These are phyloP conservation scores for Grifola frondosa DNA, from an alignment of 1,284 basidiomycete species.

Conservation along the genomic window DNA sequence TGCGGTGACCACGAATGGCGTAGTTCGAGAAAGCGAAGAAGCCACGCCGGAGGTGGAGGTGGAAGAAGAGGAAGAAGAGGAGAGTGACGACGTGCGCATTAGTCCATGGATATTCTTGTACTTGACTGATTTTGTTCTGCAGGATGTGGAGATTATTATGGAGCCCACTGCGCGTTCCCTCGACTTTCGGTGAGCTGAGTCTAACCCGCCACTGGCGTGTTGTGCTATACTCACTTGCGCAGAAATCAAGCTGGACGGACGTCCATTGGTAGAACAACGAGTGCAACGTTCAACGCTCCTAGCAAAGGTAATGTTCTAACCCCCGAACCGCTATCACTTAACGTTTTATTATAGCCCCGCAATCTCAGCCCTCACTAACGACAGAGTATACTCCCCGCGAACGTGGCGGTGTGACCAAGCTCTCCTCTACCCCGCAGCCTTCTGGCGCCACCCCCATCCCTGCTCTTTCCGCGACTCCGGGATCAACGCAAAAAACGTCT, in stretches of 20 bases:
- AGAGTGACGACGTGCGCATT: constrained; percentile 44
- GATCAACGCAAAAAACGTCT: constrained; percentile 18
- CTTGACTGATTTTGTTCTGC: constrained; percentile 10
- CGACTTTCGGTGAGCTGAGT: constrained; percentile 58
- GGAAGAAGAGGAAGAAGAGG: constrained; percentile 33
- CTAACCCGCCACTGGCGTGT: constrained; percentile 1
- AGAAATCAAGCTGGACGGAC: constrained; percentile 29
- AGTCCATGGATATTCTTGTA: background rate
- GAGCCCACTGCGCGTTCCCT: constrained; percentile 67
- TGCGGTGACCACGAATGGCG: constrained; percentile 24
- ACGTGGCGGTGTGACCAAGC: constrained; percentile 46
- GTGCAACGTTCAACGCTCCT: constrained; percentile 36
- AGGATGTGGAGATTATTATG: constrained; percentile 83
- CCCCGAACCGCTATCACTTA: background rate
- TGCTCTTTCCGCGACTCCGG: constrained; percentile 28
- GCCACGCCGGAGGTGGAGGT: constrained; percentile 42
- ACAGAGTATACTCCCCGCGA: constrained; percentile 91
- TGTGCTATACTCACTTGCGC: background rate
- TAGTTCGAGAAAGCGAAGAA: constrained; percentile 34
- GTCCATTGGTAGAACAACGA: constrained; percentile 29
- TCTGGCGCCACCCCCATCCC: constrained; percentile 27
- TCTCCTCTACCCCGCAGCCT: constrained; percentile 26
- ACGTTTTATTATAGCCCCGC: constrained; percentile 19
- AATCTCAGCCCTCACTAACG: constrained; percentile 65
- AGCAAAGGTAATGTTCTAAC: constrained; percentile 35